A percentile compares a stretch with the other conserved stretches of the same genome.
phyloP scores from a whole-genome alignment of 1,139 yeast species.

The Ogataea hybrid region DNA sequence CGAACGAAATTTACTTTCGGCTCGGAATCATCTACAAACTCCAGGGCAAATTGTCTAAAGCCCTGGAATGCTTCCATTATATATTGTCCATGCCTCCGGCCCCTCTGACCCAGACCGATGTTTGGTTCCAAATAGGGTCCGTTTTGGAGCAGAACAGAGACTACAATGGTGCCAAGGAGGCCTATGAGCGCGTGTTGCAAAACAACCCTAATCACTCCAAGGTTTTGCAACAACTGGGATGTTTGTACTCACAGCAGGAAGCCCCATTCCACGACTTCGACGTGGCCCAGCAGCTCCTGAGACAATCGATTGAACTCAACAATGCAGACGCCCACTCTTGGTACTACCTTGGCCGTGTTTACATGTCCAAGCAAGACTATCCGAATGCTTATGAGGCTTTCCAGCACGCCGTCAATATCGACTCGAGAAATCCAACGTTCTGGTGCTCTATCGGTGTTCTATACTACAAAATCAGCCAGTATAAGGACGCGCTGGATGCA shows the following conservation, averaged over 20 bases:
- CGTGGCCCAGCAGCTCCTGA: conserved; percentile 74
- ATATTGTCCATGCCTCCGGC: conserved; percentile 89
- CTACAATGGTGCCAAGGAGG: conserved; percentile 88
- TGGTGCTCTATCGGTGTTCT: conserved; percentile 99
- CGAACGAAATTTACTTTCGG: conserved; percentile 93
- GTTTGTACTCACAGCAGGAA: conserved; percentile 86
- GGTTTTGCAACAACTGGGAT: conserved; percentile 93
- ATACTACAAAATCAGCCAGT: conserved; percentile 93
- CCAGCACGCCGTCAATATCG: conserved; percentile 98
- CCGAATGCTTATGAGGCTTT: conserved; percentile 97
- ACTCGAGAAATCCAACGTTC: conserved; percentile 93
- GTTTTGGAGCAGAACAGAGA: conserved; percentile 94
- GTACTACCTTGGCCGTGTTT: conserved; percentile 95
- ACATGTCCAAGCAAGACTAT: conserved; percentile 93
- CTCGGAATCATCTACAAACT: conserved; percentile 97
- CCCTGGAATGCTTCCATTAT: conserved; percentile 91
- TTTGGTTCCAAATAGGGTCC: conserved; percentile 97
- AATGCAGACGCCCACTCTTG: conserved; percentile 92
- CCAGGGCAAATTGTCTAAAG: conserved; percentile 82
- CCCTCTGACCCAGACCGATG: conserved; percentile 94
- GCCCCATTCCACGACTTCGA: conserved; percentile 74
- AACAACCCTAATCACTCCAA: conserved; percentile 94
- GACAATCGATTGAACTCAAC: conserved; percentile 87
- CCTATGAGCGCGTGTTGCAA: conserved; percentile 86
- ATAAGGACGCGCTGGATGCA: conserved; percentile 95